These are phyloP conservation scores for Venturiaceae sp. DNA, from an alignment of 2,329 filamentous ascomycete genomes.

Conservation along the genomic window DNA sequence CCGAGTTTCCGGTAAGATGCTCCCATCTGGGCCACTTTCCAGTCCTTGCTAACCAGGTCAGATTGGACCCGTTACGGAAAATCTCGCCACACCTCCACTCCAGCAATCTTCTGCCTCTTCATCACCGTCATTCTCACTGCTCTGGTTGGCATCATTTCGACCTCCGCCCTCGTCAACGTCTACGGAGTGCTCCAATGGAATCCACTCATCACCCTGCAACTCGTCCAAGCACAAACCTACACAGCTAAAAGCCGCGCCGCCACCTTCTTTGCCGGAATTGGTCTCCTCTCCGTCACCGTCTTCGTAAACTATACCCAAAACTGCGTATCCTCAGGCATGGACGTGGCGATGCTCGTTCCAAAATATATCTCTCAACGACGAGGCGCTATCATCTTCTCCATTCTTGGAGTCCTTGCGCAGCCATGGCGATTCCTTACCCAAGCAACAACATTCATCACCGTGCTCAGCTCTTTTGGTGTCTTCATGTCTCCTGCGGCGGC, in stretches of 20 bases:
- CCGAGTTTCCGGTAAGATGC: slow-evolving; percentile 2
- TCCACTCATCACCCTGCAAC: slow-evolving; percentile 15
- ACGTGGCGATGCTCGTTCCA: slow-evolving; percentile 17
- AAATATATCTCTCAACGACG: slow-evolving; percentile 12
- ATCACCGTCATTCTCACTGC: slow-evolving; percentile 12
- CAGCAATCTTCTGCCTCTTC: slow-evolving; percentile 9
- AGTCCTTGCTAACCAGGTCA: neutral
- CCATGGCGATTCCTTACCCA: slow-evolving; percentile 17
- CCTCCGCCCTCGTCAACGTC: slow-evolving; percentile 14
- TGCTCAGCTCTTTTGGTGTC: slow-evolving; percentile 18
- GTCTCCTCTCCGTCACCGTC: slow-evolving; percentile 16
- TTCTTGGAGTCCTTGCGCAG: slow-evolving; percentile 14
- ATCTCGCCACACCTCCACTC: slow-evolving; percentile 9
- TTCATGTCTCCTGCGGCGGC: slow-evolving; percentile 17
- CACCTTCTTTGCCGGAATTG: slow-evolving; percentile 20
- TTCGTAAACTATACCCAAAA: slow-evolving; percentile 18
- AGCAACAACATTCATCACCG: slow-evolving; percentile 16
- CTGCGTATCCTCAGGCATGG: slow-evolving; percentile 18
- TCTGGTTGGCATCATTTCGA: slow-evolving; percentile 13
- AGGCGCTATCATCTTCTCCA: slow-evolving; percentile 15
- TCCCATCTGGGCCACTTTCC: neutral
- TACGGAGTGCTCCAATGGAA: slow-evolving; percentile 17
- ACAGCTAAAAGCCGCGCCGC: slow-evolving; percentile 15
- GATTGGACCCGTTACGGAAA: slow-evolving; percentile 13
- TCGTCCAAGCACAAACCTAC: slow-evolving; percentile 13